Evolutionary conservation across 345 rosid genomes (phyloP), one percentile per base, ranked within the genome.

Genomic region (Noccaea caerulescens): DNA sequence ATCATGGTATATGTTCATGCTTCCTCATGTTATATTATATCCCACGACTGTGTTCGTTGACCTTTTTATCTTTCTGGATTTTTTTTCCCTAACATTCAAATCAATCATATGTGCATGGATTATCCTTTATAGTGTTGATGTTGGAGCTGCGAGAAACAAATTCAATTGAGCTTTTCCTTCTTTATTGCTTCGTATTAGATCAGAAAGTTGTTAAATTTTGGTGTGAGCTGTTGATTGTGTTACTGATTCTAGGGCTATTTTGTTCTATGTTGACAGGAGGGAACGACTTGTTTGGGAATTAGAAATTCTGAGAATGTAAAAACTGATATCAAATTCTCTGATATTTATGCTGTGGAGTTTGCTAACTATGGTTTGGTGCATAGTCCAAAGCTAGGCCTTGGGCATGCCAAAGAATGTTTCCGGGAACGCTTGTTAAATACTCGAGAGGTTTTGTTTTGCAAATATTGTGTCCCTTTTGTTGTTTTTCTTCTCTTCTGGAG

Each of bases 321-420:
- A 39, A 72, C 66, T 7, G 80, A 74, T 74, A 80, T 89, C 60
- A 78, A 66, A 10, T 80, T 90, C 75, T 79, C 84, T 67, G 93
- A 91, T 72, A 68, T 83, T 30, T 93, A 93, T 80, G 88, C 87
- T 51, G 89, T 84, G 49, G 97, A 90, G 84, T 76, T 86, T 38
- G 59, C 45, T 11, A 70, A 69, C 62, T 55, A 77, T 27, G 88
- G 85, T 43, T 53, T 66, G 23, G 61, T 81, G 63, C 87, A 62
- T 73, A 81, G 79, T 75, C 75, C 76, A 36, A 69, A 75, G 44
- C 63, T 68, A 10, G 59, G 72, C 16, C 66, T 45, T 72, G 55
- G 77, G 20, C 74, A 69, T 79, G 85, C 80, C 46, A 81, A 80
- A 42, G 82, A 81, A 61, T 65, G 71, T 71, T 72, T 86, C 66